phyloP scores from a whole-genome alignment of 2,329 filamentous ascomycete genomes.

The Aspergillus sp. region DNA sequence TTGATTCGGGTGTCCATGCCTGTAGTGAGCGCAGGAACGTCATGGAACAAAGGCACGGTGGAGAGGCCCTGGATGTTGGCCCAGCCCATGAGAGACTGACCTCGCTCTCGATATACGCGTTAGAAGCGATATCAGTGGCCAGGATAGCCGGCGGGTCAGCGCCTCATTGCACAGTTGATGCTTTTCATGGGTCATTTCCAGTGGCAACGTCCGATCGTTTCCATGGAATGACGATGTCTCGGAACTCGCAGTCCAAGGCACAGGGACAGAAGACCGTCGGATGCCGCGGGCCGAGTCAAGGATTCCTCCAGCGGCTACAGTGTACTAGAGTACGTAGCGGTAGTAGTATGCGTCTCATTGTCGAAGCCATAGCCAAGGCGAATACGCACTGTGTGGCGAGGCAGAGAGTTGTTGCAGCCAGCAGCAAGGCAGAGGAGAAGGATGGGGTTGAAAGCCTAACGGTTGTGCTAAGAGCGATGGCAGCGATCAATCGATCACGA shows the following conservation, averaged over 20 bases:
- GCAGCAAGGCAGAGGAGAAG: too few relatives aligned
- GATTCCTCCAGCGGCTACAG: too few relatives aligned
- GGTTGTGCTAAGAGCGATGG: too few relatives aligned
- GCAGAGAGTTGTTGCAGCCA: too few relatives aligned
- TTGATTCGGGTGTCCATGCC: slow-evolving; percentile 6
- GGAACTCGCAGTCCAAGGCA: neutral
- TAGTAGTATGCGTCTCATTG: too few relatives aligned
- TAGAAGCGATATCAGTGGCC: slow-evolving; percentile 7
- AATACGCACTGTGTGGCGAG: too few relatives aligned
- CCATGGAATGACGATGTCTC: slow-evolving; percentile 4
- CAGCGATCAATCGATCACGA: too few relatives aligned
- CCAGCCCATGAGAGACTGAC: slow-evolving; percentile 2
- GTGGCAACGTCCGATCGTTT: slow-evolving; percentile 6
- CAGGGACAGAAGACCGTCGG: neutral
- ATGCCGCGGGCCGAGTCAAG: neutral
- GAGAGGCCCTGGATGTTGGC: slow-evolving; percentile 4
- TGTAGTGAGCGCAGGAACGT: slow-evolving; percentile 10
- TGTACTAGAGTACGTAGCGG: too few relatives aligned
- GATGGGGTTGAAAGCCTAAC: too few relatives aligned
- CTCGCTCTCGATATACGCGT: neutral
- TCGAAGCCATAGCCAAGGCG: neutral
- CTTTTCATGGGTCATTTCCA: slow-evolving; percentile 3
- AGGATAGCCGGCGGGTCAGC: neutral
- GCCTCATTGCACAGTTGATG: slow-evolving; percentile 7
- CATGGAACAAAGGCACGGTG: slow-evolving; percentile 10